These are phyloP conservation scores for Leersia perrieri DNA, from an alignment of 176 grass and related monocot genomes.

Conservation along the genomic window DNA sequence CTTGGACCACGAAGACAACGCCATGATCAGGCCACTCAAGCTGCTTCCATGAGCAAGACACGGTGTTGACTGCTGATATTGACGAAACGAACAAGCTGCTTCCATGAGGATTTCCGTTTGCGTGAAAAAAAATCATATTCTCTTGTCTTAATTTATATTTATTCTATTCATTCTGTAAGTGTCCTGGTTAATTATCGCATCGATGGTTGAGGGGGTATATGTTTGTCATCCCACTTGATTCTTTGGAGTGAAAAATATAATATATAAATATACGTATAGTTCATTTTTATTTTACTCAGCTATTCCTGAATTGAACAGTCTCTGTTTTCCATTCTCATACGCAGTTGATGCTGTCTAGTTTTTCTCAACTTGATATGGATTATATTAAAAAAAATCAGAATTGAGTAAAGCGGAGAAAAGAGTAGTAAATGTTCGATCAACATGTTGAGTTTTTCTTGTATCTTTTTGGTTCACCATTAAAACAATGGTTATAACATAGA, in stretches of 20 bases:
- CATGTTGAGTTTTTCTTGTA: no score
- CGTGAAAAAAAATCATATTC: neutral
- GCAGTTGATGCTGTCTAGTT: neutral
- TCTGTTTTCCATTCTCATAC: neutral
- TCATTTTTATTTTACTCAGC: neutral
- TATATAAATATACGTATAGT: neutral
- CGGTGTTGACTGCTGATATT: neutral
- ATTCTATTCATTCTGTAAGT: neutral
- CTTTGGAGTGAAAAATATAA: neutral
- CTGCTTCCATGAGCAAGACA: constrained; percentile 10
- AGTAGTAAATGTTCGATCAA: no score
- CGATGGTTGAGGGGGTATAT: neutral
- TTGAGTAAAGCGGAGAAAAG: neutral
- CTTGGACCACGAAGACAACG: constrained; percentile 86
- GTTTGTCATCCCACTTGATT: neutral
- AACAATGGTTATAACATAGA: no score
- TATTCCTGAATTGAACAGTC: neutral
- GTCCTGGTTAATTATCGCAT: neutral
- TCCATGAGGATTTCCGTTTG: neutral
- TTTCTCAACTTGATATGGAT: neutral
- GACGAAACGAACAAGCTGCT: neutral
- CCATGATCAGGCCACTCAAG: constrained; percentile 75
- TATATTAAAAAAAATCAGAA: neutral
- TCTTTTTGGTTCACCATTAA: no score
- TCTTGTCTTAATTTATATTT: neutral